A percentile compares a stretch with the other conserved stretches of the same genome.
These are phyloP conservation scores for Articulospora tetracladia DNA, from an alignment of 495 filamentous ascomycete genomes.

Conservation along the genomic window DNA sequence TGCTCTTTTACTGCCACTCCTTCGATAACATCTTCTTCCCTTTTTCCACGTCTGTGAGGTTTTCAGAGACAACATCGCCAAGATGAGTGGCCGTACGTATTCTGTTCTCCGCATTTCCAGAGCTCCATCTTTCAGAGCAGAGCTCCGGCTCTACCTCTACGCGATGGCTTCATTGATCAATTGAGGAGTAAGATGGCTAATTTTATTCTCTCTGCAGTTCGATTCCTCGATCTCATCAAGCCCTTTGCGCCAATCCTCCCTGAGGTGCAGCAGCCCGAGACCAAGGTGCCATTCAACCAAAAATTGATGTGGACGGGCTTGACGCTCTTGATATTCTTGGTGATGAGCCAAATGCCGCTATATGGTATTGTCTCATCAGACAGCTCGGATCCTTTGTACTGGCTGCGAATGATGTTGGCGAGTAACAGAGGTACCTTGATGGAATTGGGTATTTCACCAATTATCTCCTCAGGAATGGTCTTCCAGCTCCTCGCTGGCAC, in stretches of 20 bases:
- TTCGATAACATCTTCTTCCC: conserved; percentile 13
- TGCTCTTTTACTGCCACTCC: conserved; percentile 21
- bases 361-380: conserved; percentile 97
- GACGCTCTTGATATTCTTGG: conserved; percentile 96
- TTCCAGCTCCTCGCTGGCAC: conserved; percentile 99
- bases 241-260: conserved; percentile 98
- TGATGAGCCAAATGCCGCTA: conserved; percentile 99
- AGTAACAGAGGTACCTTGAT: conserved; percentile 98
- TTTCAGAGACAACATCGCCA: conserved; percentile 33
- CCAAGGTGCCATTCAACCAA: conserved; percentile 96
- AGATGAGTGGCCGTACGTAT: conserved; percentile 56
- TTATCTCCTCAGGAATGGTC: conserved; percentile 99
- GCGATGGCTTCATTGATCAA: background rate
- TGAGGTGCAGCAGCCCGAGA: conserved; percentile 96
- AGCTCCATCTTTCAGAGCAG: conserved; percentile 15
- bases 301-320: conserved; percentile 99
- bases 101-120: conserved; percentile 5
- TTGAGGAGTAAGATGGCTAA: conserved; percentile 17
- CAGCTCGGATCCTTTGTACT: conserved; percentile 96
- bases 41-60: conserved; percentile 31
- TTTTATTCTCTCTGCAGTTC: conserved; percentile 57
- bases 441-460: conserved; percentile 98
- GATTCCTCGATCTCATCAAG: conserved; percentile 99
- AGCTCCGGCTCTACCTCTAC: background rate
- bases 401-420: conserved; percentile 99